Evolutionary conservation across 1,139 yeast species (phyloP), one percentile per base, ranked within the genome.

Genomic region (Kodamaea alishanica): DNA sequence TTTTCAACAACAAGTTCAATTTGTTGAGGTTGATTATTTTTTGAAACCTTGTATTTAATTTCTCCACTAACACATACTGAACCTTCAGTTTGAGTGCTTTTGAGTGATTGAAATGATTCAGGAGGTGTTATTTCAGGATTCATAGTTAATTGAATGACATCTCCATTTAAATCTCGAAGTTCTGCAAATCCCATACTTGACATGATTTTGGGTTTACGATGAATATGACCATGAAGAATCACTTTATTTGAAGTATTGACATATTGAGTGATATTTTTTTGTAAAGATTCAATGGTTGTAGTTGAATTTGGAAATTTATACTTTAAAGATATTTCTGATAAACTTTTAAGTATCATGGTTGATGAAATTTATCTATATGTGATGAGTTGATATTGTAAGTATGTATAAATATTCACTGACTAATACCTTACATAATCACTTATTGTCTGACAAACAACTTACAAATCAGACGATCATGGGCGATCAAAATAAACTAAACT

Each of bases 151-250:
- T 90, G 97, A 6, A 83, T 73, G 6, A 63, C 50, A 38, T 79
- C 77, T 1, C 96, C 96, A 39, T 78, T 66, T 24, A 67, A 54
- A 57, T 89, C 97, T 46, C 97, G 69, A 23, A 90, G 60, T 26
- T 75, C 79, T 1, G 85, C 94, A 67, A 90, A 90, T 2, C 64
- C 77, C 72, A 58, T 77, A 11, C 57, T 55, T 6, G 73, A 61
- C 54, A 64, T 54, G 3, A 66, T 50, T 36, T 73, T 73, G 0
- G 96, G 92, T 48, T 82, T 81, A 29, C 76, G 70, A 52, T 87
- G 79, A 22, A 90, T 73, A 85, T 96, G 94, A 0, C 97, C 97
- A 51, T 84, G 76, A 15, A 86, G 51, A 1, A 68, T 62, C 8
- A 75, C 62, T n/a, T 41, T 41, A 3, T 37, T 34, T 12, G 24